Base-by-base conservation (phyloP, 305 asterid genomes). In the Caryopteris hybrid region DNA sequence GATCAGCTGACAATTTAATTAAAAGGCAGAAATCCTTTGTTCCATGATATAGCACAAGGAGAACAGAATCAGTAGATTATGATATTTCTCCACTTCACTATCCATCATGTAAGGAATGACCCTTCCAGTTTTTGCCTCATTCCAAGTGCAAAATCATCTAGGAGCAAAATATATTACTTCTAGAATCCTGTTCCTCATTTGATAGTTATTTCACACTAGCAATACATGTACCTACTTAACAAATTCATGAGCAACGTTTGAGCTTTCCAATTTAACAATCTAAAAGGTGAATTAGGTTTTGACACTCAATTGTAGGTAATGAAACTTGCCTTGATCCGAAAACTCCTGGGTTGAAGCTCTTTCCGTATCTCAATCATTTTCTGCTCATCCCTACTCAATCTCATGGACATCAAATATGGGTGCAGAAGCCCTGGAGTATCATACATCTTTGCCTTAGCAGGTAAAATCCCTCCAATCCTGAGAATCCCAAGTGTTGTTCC, bases 361-460 rank as follows among this genome's bases (percentile, higher is more conserved):
- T 90, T 93, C 18, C 99, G 81, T 69, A 93, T 87, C 88, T 93
- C 99, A 72, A 80, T 76, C 96, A 93, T 87, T 77, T 93, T 90
- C 78, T 87, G 99, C 77, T 93, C 96, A 2, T 90, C 99, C 73
- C 97, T 74, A 48, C 79, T 88, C 81, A 93, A 82, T 80, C 97
- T 85, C 83, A 85, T 79, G 33, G 97, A 80, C 92, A 93, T 78
- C 36, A 93, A 65, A 68, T 90, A 93, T 0, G 99, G 97, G 67
- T 93, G 99, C 74, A 90, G 61, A 58, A 93, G 95, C 12, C 99
- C 97, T 0, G 99, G 99, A 39, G 99, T 90, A 61, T 93, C 99
- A 72, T 90, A 93, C 99, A 93, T 85, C 81, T 90, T 90, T 25
- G 99, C 99, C 80, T 90, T 93, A 52, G 96, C 97, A 17, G 97